Percentiles rank a stretch among this genome's conserved stretches.
These are phyloP conservation scores for Trypanosomatidae sp. DNA, from an alignment of 208 protist genomes.

Conservation along the genomic window DNA sequence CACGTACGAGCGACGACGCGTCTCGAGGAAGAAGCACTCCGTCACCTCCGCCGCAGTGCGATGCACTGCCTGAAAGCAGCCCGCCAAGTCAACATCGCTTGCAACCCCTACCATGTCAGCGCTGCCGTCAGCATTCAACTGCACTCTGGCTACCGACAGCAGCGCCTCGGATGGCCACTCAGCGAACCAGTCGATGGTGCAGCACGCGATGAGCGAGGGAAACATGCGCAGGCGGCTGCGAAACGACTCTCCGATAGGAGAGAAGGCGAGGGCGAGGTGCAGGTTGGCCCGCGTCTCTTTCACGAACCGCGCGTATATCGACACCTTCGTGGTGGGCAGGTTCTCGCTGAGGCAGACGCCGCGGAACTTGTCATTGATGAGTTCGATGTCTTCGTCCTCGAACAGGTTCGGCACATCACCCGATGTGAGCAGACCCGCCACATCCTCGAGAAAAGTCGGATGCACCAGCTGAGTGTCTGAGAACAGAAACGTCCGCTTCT, in stretches of 20 bases:
- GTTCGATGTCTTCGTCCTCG: slow-evolving; percentile 95
- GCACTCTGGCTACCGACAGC: slow-evolving; percentile 87
- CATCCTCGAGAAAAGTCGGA: slow-evolving; percentile 97
- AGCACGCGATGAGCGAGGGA: slow-evolving; percentile 97
- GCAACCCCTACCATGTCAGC: slow-evolving; percentile 11
- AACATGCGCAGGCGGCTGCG: slow-evolving; percentile 97
- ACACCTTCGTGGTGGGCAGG: slow-evolving; percentile 95
- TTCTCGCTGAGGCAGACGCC: slow-evolving; percentile 90
- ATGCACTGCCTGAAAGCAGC: slow-evolving; percentile 95
- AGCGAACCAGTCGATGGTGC: slow-evolving; percentile 99
- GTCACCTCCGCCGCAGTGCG: slow-evolving; percentile 85
- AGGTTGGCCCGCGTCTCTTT: slow-evolving; percentile 94
- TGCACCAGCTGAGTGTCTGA: slow-evolving; percentile 97
- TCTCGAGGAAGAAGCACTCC: slow-evolving; percentile 90
- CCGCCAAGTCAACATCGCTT: slow-evolving; percentile 42
- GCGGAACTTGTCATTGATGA: slow-evolving; percentile 95
- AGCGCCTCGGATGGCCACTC: slow-evolving; percentile 97
- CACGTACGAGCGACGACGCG: slow-evolving; percentile 96
- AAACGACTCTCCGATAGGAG: slow-evolving; percentile 95
- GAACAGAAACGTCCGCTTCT: slow-evolving; percentile 96
- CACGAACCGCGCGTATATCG: slow-evolving; percentile 95
- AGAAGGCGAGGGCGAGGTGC: slow-evolving; percentile 96
- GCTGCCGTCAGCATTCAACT: slow-evolving; percentile 42
- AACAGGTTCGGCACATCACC: slow-evolving; percentile 98
- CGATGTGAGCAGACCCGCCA: slow-evolving; percentile 96